Evolutionary conservation across 164 flowering plant genomes (phyloP), one percentile per base, ranked within the genome.

Genomic region (Santalum album): DNA sequence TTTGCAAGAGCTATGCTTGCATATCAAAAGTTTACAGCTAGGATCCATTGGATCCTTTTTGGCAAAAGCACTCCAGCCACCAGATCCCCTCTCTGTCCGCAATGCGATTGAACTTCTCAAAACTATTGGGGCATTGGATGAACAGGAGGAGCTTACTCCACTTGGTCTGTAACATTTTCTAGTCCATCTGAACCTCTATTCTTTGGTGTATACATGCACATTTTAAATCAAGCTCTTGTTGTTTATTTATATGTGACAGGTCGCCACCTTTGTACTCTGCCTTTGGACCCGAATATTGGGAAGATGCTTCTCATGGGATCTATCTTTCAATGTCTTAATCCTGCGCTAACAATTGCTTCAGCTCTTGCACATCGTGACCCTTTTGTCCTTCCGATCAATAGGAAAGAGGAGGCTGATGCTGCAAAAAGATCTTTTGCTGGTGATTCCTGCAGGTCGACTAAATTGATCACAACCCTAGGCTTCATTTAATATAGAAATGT

Each of bases 251-350:
- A 27, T 12, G 32, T 52, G 34, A 55, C 78, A 91, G 98, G 98
- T 60, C 78, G 84, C 36, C 96, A 92, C 70, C 90, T 92, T 35
- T 81, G 96, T 68, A 78, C 83, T 55, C 66, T 92, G 23, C 99
- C 96, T 49, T 56, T 92, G 81, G 96, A 89, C 55, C 99, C 96
- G 64, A 88, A 89, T 67, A 86, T 86, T 63, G 96, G 96, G 46
- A 92, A 92, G 70, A 89, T 92, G 96, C 96, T 92, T 69, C 80
- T 89, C 17, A 81, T 92, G 80, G 99, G 94, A 3, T 82, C 91
- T 44, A 76, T 89, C 47, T 92, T 89, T 59, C 94, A 86, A 60
- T 92, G 99, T 75, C 82, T 92, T 18, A 72, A 76, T 76, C 99
- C 99, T 63, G 96, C 95, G 46, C 69, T 89, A 61, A 92, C 86